Evolutionary conservation across 163 green algal genomes (phyloP).

Genomic region (Chlorella variabilis): DNA sequence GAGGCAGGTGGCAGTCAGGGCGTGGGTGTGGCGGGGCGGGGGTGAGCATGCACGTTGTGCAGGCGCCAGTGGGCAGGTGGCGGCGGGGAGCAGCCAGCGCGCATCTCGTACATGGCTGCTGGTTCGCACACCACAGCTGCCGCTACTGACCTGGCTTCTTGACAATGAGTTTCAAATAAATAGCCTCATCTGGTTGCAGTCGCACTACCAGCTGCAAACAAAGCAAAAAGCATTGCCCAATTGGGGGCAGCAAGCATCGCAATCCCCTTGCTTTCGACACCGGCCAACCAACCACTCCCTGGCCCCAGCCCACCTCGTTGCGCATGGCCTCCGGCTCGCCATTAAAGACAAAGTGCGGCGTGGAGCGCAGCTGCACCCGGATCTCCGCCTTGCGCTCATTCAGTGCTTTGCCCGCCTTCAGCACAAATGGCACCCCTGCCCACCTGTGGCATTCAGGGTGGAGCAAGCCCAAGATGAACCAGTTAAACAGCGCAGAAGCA

Average conservation of each 20-base stretch:
- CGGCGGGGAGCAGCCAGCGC: no score
- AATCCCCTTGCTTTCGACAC: no score
- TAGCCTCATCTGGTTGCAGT: slow-evolving; percentile 89
- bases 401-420: slow-evolving; percentile 95
- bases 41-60: neutral
- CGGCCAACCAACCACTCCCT: no score
- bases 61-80: neutral
- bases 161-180: slow-evolving; percentile 97
- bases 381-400: slow-evolving; percentile 92
- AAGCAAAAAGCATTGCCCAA: no score
- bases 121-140: no score
- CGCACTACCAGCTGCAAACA: slow-evolving; percentile 67
- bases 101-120: no score
- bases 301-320: slow-evolving; percentile 90
- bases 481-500: no score
- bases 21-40: neutral
- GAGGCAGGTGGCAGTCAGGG: neutral
- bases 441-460: slow-evolving; percentile 64
- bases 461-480: neutral
- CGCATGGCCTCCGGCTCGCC: slow-evolving; percentile 59
- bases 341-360: slow-evolving; percentile 50
- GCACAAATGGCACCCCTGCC: slow-evolving; percentile 95
- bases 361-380: slow-evolving; percentile 81
- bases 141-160: slow-evolving; percentile 89
- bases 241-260: no score